Conservation (phyloP, 1,284 basidiomycete species). For the Mycena sp. region DNA sequence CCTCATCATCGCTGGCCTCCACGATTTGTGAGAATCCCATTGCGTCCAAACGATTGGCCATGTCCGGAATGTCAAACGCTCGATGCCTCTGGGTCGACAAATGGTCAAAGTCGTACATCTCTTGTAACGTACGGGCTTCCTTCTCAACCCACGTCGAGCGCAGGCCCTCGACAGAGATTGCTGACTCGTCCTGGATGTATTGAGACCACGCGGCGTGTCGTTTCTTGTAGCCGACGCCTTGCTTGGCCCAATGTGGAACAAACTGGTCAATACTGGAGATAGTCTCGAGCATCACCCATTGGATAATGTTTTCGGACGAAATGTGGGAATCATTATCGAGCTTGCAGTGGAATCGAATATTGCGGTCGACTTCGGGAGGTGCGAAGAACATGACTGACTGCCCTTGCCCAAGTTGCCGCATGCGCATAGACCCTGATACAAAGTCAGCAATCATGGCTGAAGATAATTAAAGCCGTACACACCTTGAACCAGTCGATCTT, state of each 20-base stretch:
- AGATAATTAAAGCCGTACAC: slow-evolving; percentile 25
- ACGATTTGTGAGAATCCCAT: slow-evolving; percentile 22
- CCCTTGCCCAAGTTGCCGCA: slow-evolving; percentile 48
- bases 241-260: slow-evolving; percentile 24
- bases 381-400: slow-evolving; percentile 50
- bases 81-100: slow-evolving; percentile 1
- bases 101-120: slow-evolving; percentile 23
- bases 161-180: slow-evolving; percentile 5
- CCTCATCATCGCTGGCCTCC: slow-evolving; percentile 21
- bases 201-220: slow-evolving; percentile 16
- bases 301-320: slow-evolving; percentile 24
- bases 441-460: slow-evolving; percentile 3
- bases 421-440: slow-evolving; percentile 56
- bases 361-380: slow-evolving; percentile 44
- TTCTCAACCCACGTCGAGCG: slow-evolving; percentile 22
- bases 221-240: slow-evolving; percentile 26
- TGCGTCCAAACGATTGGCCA: slow-evolving; percentile 5
- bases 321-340: background rate
- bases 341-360: slow-evolving; percentile 37
- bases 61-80: slow-evolving; percentile 27
- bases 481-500: slow-evolving; percentile 66
- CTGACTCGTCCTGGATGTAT: slow-evolving; percentile 7
- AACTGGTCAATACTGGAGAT: slow-evolving; percentile 28
- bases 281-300: slow-evolving; percentile 32
- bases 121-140: slow-evolving; percentile 16